Base-by-base conservation (phyloP, 169 alveolate species). In the Theileria luwenshuni region DNA sequence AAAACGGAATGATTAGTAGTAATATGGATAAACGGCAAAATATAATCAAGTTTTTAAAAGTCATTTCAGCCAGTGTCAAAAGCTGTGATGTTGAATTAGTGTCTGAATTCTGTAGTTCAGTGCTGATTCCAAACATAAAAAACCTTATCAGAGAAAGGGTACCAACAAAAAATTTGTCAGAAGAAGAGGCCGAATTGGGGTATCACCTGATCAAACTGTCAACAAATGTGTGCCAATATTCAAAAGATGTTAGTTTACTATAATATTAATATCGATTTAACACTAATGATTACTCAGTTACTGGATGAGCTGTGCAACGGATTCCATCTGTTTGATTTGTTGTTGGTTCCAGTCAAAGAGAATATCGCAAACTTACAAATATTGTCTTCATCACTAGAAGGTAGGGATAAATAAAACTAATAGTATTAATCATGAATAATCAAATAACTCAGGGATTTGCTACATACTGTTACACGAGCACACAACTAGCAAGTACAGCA, bases 261-360 rank as follows among this genome's bases (percentile, higher is more conserved):
- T 17, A 23, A 33, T 25, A 5, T 13, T n/a, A n/a, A n/a, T n/a
- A n/a, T n/a, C n/a, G n/a, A n/a, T n/a, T n/a, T n/a, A n/a, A 1
- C 30, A 6, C 3, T 38, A 17, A 45, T 23, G 30, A 13, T 52
- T 32, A n/a, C 54, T 42, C 17, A 13, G 45, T 30, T 75, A 12
- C 43, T 76, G 56, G 86, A 76, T 12, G 86, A 79, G 58, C 58
- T 69, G 17, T 79, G 86, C 63, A 68, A 41, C 42, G 83, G 83
- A 8, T 79, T 48, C 67, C 83, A 79, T 54, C 52, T 79, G 28
- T 69, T 79, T 54, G 86, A 79, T 28, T 41, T 79, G 28, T 32
- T 79, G 30, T 10, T 79, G 5, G 86, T 79, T 23, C 83, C 86
- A 15, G 64, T 79, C 15, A 79, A 79, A 62, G 86, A 79, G 43